A percentile compares a stretch with the other conserved stretches of the same genome.
Evolutionary conservation across 1,139 yeast species (phyloP).

Genomic region (Protomyces pachydermus): DNA sequence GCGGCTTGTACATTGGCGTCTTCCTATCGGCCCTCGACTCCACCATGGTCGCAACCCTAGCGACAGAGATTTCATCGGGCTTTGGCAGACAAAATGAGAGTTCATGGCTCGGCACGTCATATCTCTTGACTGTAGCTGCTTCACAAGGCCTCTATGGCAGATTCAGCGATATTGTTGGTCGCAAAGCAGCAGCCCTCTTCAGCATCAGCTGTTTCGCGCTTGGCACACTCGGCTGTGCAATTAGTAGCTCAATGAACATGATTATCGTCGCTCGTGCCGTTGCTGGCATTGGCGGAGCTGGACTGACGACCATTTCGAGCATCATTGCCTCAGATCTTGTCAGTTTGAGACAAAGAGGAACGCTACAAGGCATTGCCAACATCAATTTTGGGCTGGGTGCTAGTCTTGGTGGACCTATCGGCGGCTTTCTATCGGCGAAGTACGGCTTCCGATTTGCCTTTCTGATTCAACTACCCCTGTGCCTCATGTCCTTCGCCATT

Average conservation of each 20-base stretch:
- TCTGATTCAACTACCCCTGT: slow-evolving; percentile 59
- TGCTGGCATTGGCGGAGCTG: slow-evolving; percentile 53
- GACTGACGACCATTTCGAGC: slow-evolving; percentile 47
- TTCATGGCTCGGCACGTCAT: slow-evolving; percentile 33
- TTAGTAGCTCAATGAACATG: slow-evolving; percentile 44
- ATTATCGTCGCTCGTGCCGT: slow-evolving; percentile 49
- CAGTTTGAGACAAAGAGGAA: slow-evolving; percentile 48
- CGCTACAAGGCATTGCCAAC: slow-evolving; percentile 44
- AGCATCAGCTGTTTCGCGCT: slow-evolving; percentile 48
- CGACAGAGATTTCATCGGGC: slow-evolving; percentile 31
- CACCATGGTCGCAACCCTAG: slow-evolving; percentile 29
- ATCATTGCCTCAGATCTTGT: slow-evolving; percentile 50
- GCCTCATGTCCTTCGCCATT: slow-evolving; percentile 45
- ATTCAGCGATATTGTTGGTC: slow-evolving; percentile 51
- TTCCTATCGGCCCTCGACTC: slow-evolving; percentile 35
- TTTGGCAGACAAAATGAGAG: slow-evolving; percentile 27
- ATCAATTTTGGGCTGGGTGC: slow-evolving; percentile 46
- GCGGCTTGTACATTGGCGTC: slow-evolving; percentile 21
- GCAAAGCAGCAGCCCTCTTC: slow-evolving; percentile 44
- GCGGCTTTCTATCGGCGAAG: slow-evolving; percentile 65
- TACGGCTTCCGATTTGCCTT: slow-evolving; percentile 78
- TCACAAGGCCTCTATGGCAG: slow-evolving; percentile 47
- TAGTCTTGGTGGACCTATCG: slow-evolving; percentile 51
- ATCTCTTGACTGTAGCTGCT: slow-evolving; percentile 32
- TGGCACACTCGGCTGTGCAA: slow-evolving; percentile 45